Base-by-base conservation (phyloP, 2,329 filamentous ascomycete genomes). In the Aspergillus sojae region DNA sequence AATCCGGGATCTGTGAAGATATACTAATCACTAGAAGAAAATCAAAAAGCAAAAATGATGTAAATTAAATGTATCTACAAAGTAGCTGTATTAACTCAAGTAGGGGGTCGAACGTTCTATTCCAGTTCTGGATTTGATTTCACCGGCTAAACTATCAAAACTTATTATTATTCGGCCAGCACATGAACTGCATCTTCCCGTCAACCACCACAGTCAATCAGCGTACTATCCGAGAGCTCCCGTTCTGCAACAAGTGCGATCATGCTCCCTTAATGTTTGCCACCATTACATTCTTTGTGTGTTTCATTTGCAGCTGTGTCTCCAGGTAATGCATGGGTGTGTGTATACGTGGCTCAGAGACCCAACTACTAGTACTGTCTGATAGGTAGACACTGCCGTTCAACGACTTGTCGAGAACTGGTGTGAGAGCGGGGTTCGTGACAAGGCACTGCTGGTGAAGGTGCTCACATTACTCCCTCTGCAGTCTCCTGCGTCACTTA, bases 281-380 rank as follows among this genome's bases (percentile, higher is more conserved):
- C 62, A 67, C 56, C 58, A 64, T 65, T 64, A 66, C 64, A 46
- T 46, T 62, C 57, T 56, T 62, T 43, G 58, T 64, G 60, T 62
- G 54, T 64, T 61, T 62, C 43, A 46, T 28, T 61, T 67, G 63
- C 62, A 62, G 56, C 55, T 62, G 54, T 67, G 61, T 62, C 50
- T 43, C 59, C 43, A 57, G 56, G 59, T 60, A 60, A 65, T 62
- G 64, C 58, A 62, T 57, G 63, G 61, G 59, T 61, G 48, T 61
- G 53, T 52, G 61, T 50, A 64, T 65, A 69, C 66, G 62, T 68
- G 64, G 67, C 60, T 61, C 39, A 61, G 39, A 19, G 16, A 28
- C 23, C 7, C 11, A 4, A 30, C 39, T 43, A 34, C 32, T 58
- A 28, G 26, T 6, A 53, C 53, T 34, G 53, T 59, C 58, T 62